phyloP scores from a whole-genome alignment of 495 filamentous ascomycete genomes.

The Tuber borchii region DNA sequence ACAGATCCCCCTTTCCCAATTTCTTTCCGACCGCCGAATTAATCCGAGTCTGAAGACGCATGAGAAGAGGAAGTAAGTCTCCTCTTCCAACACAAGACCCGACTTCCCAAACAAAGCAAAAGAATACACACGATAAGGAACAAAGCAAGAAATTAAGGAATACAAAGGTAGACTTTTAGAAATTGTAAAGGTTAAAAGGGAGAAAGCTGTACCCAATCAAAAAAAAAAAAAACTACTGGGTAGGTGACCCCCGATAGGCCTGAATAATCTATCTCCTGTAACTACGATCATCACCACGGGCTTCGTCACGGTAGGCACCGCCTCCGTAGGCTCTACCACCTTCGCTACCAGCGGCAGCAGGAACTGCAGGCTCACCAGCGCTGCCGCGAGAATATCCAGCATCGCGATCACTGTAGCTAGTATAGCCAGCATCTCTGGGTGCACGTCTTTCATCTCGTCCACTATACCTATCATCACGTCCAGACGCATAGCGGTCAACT shows the following conservation, averaged over 20 bases:
- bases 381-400: constrained; percentile 52
- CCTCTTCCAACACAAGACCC: constrained; percentile 5
- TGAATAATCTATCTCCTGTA: constrained; percentile 43
- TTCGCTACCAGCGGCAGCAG: constrained; percentile 57
- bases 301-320: constrained; percentile 52
- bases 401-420: constrained; percentile 46
- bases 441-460: constrained; percentile 50
- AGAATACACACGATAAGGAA: not conserved
- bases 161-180: constrained; percentile 6
- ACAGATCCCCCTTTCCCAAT: not conserved
- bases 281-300: constrained; percentile 34
- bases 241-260: not conserved
- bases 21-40: constrained; percentile 5
- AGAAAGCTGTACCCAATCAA: constrained; percentile 2
- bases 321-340: constrained; percentile 57
- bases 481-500: constrained; percentile 59
- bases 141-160: not conserved
- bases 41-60: constrained; percentile 2
- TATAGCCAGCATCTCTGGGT: constrained; percentile 45
- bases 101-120: not conserved
- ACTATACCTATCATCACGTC: constrained; percentile 46
- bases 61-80: constrained; percentile 6
- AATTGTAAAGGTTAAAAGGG: not conserved
- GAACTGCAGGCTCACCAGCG: constrained; percentile 51
- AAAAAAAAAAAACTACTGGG: constrained; percentile 3